Evolutionary conservation across 23 red algal species (phyloP).

Genomic region (Gracilariopsis chorda): DNA sequence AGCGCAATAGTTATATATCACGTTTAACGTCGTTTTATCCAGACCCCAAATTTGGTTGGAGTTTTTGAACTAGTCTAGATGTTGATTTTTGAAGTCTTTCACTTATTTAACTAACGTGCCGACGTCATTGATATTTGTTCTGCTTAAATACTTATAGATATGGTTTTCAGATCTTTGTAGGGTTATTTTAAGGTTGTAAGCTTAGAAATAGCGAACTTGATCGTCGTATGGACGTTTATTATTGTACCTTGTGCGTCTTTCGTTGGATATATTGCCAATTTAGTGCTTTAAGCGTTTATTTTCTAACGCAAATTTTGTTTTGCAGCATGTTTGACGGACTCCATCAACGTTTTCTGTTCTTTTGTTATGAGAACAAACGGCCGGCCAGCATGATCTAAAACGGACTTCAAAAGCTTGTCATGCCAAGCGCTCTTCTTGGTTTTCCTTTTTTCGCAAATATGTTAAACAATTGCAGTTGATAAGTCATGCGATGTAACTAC

Average conservation of each 20-base stretch:
- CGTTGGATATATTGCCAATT: neutral
- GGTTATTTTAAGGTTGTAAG: neutral
- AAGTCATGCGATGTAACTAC: too few relatives aligned
- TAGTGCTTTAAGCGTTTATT: neutral
- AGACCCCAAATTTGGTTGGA: neutral
- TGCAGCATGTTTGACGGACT: neutral
- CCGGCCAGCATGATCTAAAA: too few relatives aligned
- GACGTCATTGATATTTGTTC: neutral
- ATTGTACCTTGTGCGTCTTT: conserved; percentile 2
- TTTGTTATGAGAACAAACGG: too few relatives aligned
- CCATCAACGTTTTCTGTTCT: neutral
- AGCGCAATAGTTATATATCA: neutral
- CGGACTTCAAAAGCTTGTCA: too few relatives aligned
- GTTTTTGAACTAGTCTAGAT: neutral
- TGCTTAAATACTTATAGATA: neutral
- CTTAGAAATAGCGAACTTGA: neutral
- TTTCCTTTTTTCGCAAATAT: too few relatives aligned
- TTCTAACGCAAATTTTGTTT: neutral
- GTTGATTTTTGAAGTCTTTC: neutral
- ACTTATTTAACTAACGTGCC: neutral
- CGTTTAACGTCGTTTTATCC: conserved; percentile 15
- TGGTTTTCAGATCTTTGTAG: neutral
- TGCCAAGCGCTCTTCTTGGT: too few relatives aligned
- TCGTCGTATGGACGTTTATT: neutral
- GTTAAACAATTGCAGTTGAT: too few relatives aligned